Evolutionary conservation across 345 rosid genomes (phyloP).

Genomic region (Camelina hispida): DNA sequence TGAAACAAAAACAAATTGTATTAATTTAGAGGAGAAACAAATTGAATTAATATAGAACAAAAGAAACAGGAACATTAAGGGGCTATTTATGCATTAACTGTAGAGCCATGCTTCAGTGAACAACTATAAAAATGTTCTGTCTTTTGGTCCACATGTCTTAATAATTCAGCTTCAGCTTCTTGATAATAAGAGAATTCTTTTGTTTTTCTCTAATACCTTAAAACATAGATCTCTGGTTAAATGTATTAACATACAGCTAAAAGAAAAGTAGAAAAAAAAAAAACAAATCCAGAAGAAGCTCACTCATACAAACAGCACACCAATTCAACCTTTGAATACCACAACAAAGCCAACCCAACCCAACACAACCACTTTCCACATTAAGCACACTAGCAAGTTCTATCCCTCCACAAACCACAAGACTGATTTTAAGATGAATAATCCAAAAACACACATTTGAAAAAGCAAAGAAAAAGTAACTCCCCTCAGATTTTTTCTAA

Average conservation of each 20-base stretch:
- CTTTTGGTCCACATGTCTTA: slow-evolving; percentile 40
- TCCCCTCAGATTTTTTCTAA: slow-evolving; percentile 27
- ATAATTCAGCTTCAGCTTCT: slow-evolving; percentile 34
- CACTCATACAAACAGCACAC: slow-evolving; percentile 54
- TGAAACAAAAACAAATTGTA: not conserved
- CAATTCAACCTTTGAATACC: slow-evolving; percentile 46
- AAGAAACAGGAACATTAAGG: not conserved
- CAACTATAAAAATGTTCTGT: slow-evolving; percentile 12
- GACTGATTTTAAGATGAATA: slow-evolving; percentile 35
- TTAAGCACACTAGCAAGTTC: slow-evolving; percentile 35
- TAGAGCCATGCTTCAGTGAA: slow-evolving; percentile 28
- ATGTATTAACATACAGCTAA: slow-evolving; percentile 27
- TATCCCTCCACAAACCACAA: slow-evolving; percentile 29
- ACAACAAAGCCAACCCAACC: slow-evolving; percentile 40
- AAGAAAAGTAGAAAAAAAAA: slow-evolving; percentile 6
- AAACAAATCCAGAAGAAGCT: slow-evolving; percentile 41
- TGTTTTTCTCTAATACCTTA: not conserved
- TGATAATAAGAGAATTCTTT: slow-evolving; percentile 25
- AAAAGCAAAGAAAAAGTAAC: not conserved
- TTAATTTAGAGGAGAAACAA: not conserved
- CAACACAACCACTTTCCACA: slow-evolving; percentile 40
- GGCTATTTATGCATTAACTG: slow-evolving; percentile 29
- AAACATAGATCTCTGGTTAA: slow-evolving; percentile 25
- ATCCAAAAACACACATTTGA: slow-evolving; percentile 20
- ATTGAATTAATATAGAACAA: not conserved